Evolutionary conservation across 140 eudicot genomes (phyloP), one percentile per base, ranked within the genome.

Genomic region (Stevia rebaudiana): DNA sequence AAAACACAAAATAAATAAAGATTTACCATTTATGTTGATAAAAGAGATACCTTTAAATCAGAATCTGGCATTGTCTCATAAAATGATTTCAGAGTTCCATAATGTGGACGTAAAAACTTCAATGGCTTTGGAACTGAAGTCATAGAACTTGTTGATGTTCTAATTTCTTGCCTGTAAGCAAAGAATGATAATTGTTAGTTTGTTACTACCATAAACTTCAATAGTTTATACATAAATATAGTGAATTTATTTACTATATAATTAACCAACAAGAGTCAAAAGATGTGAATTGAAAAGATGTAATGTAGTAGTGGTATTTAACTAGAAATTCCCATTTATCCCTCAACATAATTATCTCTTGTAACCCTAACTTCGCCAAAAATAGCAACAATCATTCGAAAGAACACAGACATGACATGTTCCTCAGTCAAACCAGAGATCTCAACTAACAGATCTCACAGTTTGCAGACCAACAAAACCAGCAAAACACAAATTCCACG

Each of bases 101-200:
- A 92, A 78, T 88, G 95, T 15, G 95, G 98, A 37, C 96, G 96
- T 71, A 88, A 77, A 70, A 92, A 88, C 77, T 92, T 92, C 72
- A 92, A 48, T 41, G 98, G 98, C 82, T 92, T 88, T 39, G 99
- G 96, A 15, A 92, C 99, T 11, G 96, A 88, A 74, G 96, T 92
- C 99, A 92, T 85, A 41, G 96, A 92, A 81, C 95, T 92, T 12
- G 98, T 92, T 16, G 98, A 79, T 41, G 80, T 88, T 21, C 94
- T 81, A 35, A 92, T 92, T 77, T 92, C 98, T 69, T 83, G 96
- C 87, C 98, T 92, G 56, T 36, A 54, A 15, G 11, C 61, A 55
- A 70, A 56, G 25, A 50, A 48, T n/a, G 36, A 35, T 47, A 11
- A 49, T 11, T 65, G 43, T 73, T 42, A 43, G 4, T 35, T 35